These are phyloP conservation scores for Clohesyomyces aquaticus DNA, from an alignment of 495 filamentous ascomycete species.

Conservation along the genomic window DNA sequence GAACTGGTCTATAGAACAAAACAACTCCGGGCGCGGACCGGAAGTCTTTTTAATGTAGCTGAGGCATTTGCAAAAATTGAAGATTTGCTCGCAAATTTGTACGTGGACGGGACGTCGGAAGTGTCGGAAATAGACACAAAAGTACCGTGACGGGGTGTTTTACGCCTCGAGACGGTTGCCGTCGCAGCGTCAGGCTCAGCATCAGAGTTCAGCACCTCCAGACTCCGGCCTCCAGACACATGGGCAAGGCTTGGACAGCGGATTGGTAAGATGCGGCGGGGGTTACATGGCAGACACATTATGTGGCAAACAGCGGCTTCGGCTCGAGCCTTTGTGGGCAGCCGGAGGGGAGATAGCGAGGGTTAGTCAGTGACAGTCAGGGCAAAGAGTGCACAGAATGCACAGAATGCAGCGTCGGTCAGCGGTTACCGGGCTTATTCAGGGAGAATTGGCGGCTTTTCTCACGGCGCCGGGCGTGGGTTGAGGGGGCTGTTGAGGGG, in stretches of 20 bases:
- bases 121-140: background rate
- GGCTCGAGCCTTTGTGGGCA: background rate
- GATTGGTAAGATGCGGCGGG: too few relatives aligned
- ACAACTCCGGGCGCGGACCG: background rate
- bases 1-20: background rate
- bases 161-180: background rate
- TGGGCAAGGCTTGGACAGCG: too few relatives aligned
- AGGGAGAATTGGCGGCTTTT: background rate
- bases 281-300: too few relatives aligned
- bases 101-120: background rate
- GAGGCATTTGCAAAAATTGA: background rate
- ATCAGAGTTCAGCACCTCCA: too few relatives aligned
- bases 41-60: background rate
- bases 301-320: too few relatives aligned
- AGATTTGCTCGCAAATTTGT: background rate
- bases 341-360: background rate
- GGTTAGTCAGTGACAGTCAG: conserved; percentile 9
- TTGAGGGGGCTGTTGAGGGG: background rate
- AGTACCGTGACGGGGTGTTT: background rate
- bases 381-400: background rate
- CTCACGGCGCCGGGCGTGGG: background rate
- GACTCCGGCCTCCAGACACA: too few relatives aligned
- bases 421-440: conserved; percentile 17
- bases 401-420: background rate
- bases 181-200: background rate